Base-by-base conservation (phyloP, 345 rosid species). In the Aquilaria sinensis region DNA sequence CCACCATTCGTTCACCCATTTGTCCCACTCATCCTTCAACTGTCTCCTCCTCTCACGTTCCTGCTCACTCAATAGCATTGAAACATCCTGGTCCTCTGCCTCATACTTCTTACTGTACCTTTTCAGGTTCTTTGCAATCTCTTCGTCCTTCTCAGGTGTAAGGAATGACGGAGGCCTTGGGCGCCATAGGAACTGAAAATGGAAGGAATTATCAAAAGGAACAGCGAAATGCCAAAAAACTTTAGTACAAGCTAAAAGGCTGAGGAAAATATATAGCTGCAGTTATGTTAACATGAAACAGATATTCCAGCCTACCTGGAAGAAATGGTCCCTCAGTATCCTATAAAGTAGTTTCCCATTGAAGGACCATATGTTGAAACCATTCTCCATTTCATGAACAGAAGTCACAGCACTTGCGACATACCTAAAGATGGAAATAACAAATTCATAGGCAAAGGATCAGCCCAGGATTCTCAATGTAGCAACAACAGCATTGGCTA, bases 371-470 rank as follows among this genome's bases (percentile, higher is more conserved):
- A 94, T 77, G 63, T 82, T 86, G 79, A 94, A 90, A 10, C 99
- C 97, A 75, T 87, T 91, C 75, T 94, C 97, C 96, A 94, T 90
- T 78, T 87, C 99, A 46, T 94, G 96, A 52, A 88, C 99, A 37
- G 97, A 90, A 64, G 95, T 88, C 55, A 94, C 99, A 3, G 84
- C 73, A 0, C 97, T 90, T 58, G 96, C 95, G 57, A 90, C 96
- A 46, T 88, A 94, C 86, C 96, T 74, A 23, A 12, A 29, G 45
- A 52, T 45, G 47, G 51, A 66, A 32, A 70, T 49, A 61, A 15
- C 5, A 14, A 14, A 58, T 14, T 51, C 67, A 73, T 12, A 53
- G 68, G 56, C 43, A 11, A 7, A 54, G 15, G 2, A 30, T 3
- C 34, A 37, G 43, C 4, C 8, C 43, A 37, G 43, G 43, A 4